Evolutionary conservation across 805 yeast species (phyloP), one percentile per base, ranked within the genome.

Genomic region (Saccharomycopsis guyanensis): DNA sequence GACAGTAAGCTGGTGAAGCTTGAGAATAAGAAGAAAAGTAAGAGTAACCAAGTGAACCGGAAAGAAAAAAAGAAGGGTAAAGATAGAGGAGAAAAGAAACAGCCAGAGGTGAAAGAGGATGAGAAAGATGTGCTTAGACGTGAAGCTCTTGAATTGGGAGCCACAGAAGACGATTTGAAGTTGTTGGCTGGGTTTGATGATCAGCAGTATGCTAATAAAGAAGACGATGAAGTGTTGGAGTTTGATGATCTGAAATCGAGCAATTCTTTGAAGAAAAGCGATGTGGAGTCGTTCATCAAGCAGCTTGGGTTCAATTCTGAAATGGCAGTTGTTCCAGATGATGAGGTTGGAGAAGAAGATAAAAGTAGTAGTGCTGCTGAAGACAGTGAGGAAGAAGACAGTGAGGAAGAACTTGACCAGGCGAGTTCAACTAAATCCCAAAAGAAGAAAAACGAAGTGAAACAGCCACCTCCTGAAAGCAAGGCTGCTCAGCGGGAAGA

Each of bases 121-220:
- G 47, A 48, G 23, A 49, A 49, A 41, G 63, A 60, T 6, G 57
- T 51, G 2, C 61, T 86, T 41, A 78, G 83, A 55, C 76, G 79
- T 50, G 94, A 83, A 65, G 94, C 95, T 2, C 60, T 80, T 12
- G 80, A 80, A 19, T 65, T 89, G 24, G 96, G 97, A 29, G 97
- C 96, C 18, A 73, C 86, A 13, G 93, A 85, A 55, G 89, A 80
- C 19, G 97, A 88, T 61, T 59, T 89, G 39, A 72, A 75, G 38
- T 63, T 88, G 42, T 55, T 89, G 10, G 71, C 72, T 29, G 83
- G 72, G 13, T 55, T 82, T 2, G 64, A 67, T 10, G 76, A 73
- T 20, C 80, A 71, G 47, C 79, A 73, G 51, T 71, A 71, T 47
- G 77, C 66, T 25, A 71, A 61, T 24, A 68, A 57, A n/a, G 64